Conservation (phyloP, 2,329 filamentous ascomycete genomes). For the Calonectria pseudoturangicola region DNA sequence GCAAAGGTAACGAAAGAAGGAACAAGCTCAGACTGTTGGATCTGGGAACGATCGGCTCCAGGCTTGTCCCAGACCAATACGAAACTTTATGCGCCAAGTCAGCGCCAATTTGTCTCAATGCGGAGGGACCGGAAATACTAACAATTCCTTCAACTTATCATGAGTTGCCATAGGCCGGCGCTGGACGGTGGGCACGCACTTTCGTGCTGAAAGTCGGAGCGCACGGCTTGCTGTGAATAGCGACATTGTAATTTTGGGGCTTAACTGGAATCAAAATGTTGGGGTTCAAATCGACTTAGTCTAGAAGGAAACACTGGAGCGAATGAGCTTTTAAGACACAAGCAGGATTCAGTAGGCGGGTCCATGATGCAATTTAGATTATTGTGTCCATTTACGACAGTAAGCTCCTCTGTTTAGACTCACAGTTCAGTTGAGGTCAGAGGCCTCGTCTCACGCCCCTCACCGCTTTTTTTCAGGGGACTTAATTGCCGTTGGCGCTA, state of each 20-base stretch:
- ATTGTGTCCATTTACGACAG: not conserved
- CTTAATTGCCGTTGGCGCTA: not conserved
- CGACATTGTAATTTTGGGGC: not conserved
- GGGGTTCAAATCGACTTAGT: not conserved
- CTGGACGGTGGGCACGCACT: not conserved
- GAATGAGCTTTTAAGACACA: not conserved
- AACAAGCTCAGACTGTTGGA: not conserved
- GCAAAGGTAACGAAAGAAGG: not conserved
- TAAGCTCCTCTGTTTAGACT: not conserved
- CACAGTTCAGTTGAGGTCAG: not conserved
- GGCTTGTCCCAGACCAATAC: not conserved
- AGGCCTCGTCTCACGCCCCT: not conserved
- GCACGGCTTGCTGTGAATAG: not conserved
- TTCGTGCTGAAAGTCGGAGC: conserved; percentile 1
- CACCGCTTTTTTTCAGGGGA: not conserved
- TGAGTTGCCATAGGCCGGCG: not conserved
- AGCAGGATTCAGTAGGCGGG: not conserved
- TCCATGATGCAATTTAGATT: not conserved
- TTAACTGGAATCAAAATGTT: not conserved
- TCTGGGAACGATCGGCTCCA: not conserved
- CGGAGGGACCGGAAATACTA: not conserved
- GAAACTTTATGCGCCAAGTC: not conserved
- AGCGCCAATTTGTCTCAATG: not conserved
- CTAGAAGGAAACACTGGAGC: not conserved
- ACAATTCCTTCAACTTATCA: not conserved